phyloP scores from a whole-genome alignment of 1,284 basidiomycete species.

The Ganoderma boninense region DNA sequence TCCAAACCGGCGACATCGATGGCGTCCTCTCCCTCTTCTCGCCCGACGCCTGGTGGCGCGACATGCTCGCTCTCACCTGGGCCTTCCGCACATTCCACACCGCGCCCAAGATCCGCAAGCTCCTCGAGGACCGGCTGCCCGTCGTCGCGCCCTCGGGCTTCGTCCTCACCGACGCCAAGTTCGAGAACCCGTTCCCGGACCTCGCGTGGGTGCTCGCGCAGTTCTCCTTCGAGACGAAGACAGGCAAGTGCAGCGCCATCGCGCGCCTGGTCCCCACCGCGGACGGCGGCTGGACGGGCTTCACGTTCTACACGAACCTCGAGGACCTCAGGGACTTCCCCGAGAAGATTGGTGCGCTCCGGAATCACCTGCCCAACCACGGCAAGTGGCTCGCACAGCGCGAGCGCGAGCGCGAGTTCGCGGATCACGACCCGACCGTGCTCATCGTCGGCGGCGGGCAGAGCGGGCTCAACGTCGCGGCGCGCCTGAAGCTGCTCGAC shows the following conservation, averaged over 20 bases:
- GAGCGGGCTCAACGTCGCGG: slow-evolving; percentile 67
- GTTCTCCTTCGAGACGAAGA: slow-evolving; percentile 66
- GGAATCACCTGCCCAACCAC: slow-evolving; percentile 50
- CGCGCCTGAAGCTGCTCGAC: slow-evolving; percentile 63
- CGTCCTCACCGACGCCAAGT: slow-evolving; percentile 46
- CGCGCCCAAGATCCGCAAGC: slow-evolving; percentile 47
- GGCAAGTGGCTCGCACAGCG: slow-evolving; percentile 51
- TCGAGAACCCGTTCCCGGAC: slow-evolving; percentile 58
- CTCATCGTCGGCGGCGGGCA: slow-evolving; percentile 74
- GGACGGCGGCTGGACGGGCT: slow-evolving; percentile 62
- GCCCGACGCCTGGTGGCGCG: slow-evolving; percentile 62
- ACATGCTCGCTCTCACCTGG: slow-evolving; percentile 71
- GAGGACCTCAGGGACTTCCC: slow-evolving; percentile 63
- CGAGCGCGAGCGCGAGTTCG: slow-evolving; percentile 50
- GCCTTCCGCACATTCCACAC: slow-evolving; percentile 70
- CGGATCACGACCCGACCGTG: slow-evolving; percentile 51
- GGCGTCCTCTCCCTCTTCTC: slow-evolving; percentile 50
- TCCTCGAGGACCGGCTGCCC: slow-evolving; percentile 57
- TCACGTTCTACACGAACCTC: slow-evolving; percentile 66
- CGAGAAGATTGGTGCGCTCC: slow-evolving; percentile 49
- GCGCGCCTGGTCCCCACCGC: slow-evolving; percentile 61
- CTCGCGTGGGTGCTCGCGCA: slow-evolving; percentile 64
- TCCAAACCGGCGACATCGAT: slow-evolving; percentile 46
- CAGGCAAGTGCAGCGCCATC: slow-evolving; percentile 59
- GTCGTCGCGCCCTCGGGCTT: slow-evolving; percentile 47